These are phyloP conservation scores for Neurospora terricola DNA, from an alignment of 495 filamentous ascomycete genomes.

Conservation along the genomic window DNA sequence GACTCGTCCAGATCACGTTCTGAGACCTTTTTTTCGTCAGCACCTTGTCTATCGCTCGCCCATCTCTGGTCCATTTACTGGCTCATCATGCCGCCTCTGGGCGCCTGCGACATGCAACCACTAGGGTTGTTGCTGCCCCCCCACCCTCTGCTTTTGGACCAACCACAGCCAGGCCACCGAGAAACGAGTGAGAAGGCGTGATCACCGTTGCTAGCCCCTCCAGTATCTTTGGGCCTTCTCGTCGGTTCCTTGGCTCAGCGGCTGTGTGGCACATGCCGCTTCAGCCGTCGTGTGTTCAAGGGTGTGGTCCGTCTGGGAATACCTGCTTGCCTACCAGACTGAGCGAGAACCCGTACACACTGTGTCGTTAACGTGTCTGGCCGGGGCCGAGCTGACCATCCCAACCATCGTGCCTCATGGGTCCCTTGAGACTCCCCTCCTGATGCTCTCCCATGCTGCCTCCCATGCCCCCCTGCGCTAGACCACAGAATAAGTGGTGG, in stretches of 20 bases:
- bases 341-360: not conserved
- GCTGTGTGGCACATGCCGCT: constrained; percentile 8
- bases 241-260: constrained; percentile 1
- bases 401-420: not conserved
- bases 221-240: constrained; percentile 1
- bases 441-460: not conserved
- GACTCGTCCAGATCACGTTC: not conserved
- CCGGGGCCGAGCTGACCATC: not conserved
- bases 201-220: not conserved
- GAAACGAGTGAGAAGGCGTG: constrained; percentile 4
- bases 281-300: constrained; percentile 1
- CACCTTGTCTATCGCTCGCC: not conserved
- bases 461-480: constrained; percentile 2
- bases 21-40: not conserved
- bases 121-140: not conserved
- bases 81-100: constrained; percentile 15
- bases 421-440: not conserved
- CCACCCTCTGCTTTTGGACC: constrained; percentile 11
- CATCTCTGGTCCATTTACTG: constrained; percentile 2
- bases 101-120: not conserved
- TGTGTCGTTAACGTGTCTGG: not conserved
- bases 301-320: not conserved
- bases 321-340: not conserved
- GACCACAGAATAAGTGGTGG: constrained; percentile 24
- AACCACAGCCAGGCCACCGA: constrained; percentile 20